A percentile compares a stretch with the other conserved stretches of the same genome.
phyloP scores from a whole-genome alignment of 352 stramenopile species.

The Phytophthora citricola region DNA sequence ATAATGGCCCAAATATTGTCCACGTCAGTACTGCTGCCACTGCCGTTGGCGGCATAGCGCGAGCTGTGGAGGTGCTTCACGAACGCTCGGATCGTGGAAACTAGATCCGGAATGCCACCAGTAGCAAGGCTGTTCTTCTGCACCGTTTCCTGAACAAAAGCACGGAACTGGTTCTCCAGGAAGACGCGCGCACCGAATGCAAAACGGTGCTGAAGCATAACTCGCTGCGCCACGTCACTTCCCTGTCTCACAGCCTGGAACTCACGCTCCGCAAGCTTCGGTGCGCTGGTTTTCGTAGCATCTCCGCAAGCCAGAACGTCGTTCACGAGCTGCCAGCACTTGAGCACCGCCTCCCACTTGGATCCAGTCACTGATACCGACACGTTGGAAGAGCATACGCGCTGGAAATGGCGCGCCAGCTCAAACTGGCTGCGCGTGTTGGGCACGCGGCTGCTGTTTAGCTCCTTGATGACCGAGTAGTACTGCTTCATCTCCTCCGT shows the following conservation, averaged over 20 bases:
- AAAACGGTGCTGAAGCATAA: constrained; percentile 60
- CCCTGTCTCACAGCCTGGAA: constrained; percentile 46
- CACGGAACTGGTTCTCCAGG: constrained; percentile 79
- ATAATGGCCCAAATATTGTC: constrained; percentile 80
- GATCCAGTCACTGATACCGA: constrained; percentile 62
- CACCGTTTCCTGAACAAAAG: constrained; percentile 82
- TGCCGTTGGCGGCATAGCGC: constrained; percentile 52
- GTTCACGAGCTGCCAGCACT: constrained; percentile 84
- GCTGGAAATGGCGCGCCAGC: constrained; percentile 63
- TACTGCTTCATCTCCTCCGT: constrained; percentile 89
- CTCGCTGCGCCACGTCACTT: constrained; percentile 44
- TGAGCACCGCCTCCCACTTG: constrained; percentile 79
- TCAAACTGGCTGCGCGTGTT: constrained; percentile 79
- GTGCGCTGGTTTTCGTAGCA: constrained; percentile 40
- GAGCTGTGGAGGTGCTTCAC: constrained; percentile 81
- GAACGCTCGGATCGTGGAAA: constrained; percentile 80
- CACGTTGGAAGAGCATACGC: constrained; percentile 59
- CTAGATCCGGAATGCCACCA: constrained; percentile 70
- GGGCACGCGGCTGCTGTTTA: constrained; percentile 73
- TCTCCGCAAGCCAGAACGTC: constrained; percentile 70
- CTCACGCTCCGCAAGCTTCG: constrained; percentile 63
- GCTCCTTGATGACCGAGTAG: constrained; percentile 70
- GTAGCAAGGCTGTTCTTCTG: constrained; percentile 78
- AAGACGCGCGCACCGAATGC: constrained; percentile 76
- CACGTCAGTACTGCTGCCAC: constrained; percentile 37